Conservation (phyloP, 495 filamentous ascomycete species). For the Penicillium silybi region DNA sequence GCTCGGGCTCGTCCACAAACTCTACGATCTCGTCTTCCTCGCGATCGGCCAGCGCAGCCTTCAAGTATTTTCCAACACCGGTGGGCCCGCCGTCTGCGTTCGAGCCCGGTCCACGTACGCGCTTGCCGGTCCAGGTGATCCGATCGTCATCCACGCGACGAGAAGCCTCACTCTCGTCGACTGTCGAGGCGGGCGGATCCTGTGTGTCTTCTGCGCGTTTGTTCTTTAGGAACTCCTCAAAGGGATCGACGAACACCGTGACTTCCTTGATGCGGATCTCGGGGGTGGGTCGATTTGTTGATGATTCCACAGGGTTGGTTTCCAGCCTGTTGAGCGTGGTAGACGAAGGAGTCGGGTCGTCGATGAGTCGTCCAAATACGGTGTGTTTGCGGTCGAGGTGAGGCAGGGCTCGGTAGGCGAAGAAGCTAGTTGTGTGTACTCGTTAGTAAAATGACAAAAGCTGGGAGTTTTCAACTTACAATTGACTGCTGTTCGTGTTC, state of each 20-base stretch:
- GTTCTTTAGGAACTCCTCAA: conserved; percentile 75
- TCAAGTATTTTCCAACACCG: conserved; percentile 77
- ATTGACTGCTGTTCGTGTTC: conserved; percentile 92
- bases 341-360: conserved; percentile 59
- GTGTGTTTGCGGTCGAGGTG: conserved; percentile 95
- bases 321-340: conserved; percentile 69
- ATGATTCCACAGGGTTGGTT: conserved; percentile 58
- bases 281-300: conserved; percentile 66
- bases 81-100: conserved; percentile 39
- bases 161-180: conserved; percentile 34
- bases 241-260: conserved; percentile 88
- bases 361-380: conserved; percentile 85
- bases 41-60: conserved; percentile 48
- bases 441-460: conserved; percentile 1
- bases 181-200: conserved; percentile 29
- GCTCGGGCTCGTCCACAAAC: conserved; percentile 51
- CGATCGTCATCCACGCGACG: conserved; percentile 80
- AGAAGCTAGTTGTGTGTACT: conserved; percentile 51
- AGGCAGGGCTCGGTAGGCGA: conserved; percentile 74
- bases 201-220: conserved; percentile 49
- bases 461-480: conserved; percentile 37
- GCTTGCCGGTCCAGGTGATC: conserved; percentile 90
- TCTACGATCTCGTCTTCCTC: conserved; percentile 57
- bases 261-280: conserved; percentile 77
- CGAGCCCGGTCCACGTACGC: conserved; percentile 56